A percentile compares a stretch with the other conserved stretches of the same genome.
phyloP scores from a whole-genome alignment of 495 filamentous ascomycete genomes.

The Glutinoglossum americanum region DNA sequence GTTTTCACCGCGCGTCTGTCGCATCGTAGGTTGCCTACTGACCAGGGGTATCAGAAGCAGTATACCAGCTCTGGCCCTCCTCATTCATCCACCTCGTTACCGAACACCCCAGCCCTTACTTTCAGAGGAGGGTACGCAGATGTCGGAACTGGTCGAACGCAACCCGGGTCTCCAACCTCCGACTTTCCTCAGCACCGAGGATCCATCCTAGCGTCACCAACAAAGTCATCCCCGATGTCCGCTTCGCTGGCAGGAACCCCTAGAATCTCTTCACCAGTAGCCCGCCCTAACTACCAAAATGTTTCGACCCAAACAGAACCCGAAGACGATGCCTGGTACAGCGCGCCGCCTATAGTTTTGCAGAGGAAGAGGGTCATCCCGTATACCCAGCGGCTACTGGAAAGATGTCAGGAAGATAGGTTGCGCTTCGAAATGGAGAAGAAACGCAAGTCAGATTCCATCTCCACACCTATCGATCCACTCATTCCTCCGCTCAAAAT shows the following conservation, averaged over 20 bases:
- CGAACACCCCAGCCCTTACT: background rate
- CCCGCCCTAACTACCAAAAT: conserved; percentile 19
- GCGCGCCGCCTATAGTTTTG: conserved; percentile 9
- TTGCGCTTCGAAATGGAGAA: conserved; percentile 18
- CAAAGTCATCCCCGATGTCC: background rate
- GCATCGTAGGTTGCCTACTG: background rate
- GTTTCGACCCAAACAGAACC: conserved; percentile 28
- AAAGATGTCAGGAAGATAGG: conserved; percentile 18
- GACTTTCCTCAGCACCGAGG: background rate
- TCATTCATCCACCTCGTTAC: background rate
- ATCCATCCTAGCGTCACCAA: background rate
- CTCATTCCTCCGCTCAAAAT: background rate
- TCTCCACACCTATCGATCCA: background rate
- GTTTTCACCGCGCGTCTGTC: conserved; percentile 11
- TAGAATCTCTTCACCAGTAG: background rate
- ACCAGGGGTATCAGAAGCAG: conserved; percentile 4
- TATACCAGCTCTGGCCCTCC: background rate
- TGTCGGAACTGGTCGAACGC: background rate
- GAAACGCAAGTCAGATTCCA: conserved; percentile 11
- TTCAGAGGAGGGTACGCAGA: background rate
- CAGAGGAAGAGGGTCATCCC: conserved; percentile 22
- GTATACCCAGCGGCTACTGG: conserved; percentile 25
- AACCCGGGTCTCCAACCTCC: background rate
- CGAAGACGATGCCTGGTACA: conserved; percentile 22
- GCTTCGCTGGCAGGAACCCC: background rate